Base-by-base conservation (phyloP, 345 rosid species). In the Arabidopsis suecica region DNA sequence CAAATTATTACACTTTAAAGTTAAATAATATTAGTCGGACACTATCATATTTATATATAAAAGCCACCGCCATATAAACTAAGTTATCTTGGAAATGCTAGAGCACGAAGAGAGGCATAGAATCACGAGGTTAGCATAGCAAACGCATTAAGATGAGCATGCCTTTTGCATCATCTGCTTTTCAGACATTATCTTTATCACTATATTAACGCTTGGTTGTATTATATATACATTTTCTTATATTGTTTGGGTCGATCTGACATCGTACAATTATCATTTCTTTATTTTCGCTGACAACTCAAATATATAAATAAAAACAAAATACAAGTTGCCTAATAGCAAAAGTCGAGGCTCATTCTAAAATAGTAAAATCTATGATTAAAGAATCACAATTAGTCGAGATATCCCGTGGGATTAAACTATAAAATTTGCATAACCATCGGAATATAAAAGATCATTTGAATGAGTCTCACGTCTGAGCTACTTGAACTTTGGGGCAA, bases 91-190 rank as follows among this genome's bases (percentile, higher is more conserved):
- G 69, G 49, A 38, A 59, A 61, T 68, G 74, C 40, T 28, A 61
- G 64, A 68, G 74, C 74, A 61, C 48, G 62, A 75, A 60, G 63
- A 68, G 79, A 53, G 74, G 69, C 50, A 33, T 41, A 51, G 74
- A 68, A 41, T 75, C 74, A 68, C 79, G 79, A 75, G 74, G 30
- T 44, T 67, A 49, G 73, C 68, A 47, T 55, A 68, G 16, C 67
- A 66, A 74, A 66, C 61, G 78, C 78, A 59, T 59, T 49, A 75
- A 67, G 61, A 59, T 75, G 73, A 61, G 73, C 68, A 67, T 75
- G 73, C 78, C 73, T 67, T 60, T 61, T 75, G 71, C 73, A 75
- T 67, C 78, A 65, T 45, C 58, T 36, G 20, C 71, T 74, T 65
- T 65, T 65, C 78, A 56, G 59, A 44, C 71, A 44, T 54, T 73